Evolutionary conservation across 2,329 filamentous ascomycete species (phyloP).

Genomic region (Capronia americana): DNA sequence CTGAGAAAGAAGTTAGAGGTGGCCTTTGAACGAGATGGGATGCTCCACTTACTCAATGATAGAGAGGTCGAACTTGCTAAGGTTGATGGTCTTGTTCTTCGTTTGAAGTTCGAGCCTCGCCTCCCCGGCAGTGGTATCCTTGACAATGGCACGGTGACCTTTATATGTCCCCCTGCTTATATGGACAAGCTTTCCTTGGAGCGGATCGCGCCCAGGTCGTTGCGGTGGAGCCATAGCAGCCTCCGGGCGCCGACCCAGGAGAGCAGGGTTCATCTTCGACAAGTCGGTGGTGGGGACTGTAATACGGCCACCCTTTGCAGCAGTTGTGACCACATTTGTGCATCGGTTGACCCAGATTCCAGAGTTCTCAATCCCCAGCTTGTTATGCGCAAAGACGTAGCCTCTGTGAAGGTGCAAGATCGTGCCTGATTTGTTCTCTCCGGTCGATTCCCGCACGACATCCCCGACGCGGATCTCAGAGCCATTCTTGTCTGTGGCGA

Average conservation of each 20-base stretch:
- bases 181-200: constrained; percentile 89
- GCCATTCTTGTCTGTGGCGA: constrained; percentile 90
- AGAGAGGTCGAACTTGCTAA: constrained; percentile 79
- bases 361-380: constrained; percentile 78
- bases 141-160: constrained; percentile 91
- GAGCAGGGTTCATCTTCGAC: constrained; percentile 87
- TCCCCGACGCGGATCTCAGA: constrained; percentile 92
- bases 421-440: constrained; percentile 82
- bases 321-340: constrained; percentile 84
- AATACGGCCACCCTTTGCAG: constrained; percentile 89
- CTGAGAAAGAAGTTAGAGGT: constrained; percentile 37
- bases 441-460: constrained; percentile 86
- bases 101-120: constrained; percentile 93
- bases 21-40: constrained; percentile 6
- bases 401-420: constrained; percentile 94
- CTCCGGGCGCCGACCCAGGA: constrained; percentile 51
- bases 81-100: constrained; percentile 87
- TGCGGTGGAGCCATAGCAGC: constrained; percentile 73
- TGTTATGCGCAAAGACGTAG: constrained; percentile 88
- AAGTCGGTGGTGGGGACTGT: constrained; percentile 74
- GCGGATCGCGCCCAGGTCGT: constrained; percentile 75
- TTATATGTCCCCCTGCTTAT: constrained; percentile 89
- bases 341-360: constrained; percentile 88
- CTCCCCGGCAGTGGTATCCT: constrained; percentile 85
- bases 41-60: constrained; percentile 75